A percentile compares a stretch with the other conserved stretches of the same genome.
Evolutionary conservation across 2,329 filamentous ascomycete genomes (phyloP).

Genomic region (Arachnomyces sp.): DNA sequence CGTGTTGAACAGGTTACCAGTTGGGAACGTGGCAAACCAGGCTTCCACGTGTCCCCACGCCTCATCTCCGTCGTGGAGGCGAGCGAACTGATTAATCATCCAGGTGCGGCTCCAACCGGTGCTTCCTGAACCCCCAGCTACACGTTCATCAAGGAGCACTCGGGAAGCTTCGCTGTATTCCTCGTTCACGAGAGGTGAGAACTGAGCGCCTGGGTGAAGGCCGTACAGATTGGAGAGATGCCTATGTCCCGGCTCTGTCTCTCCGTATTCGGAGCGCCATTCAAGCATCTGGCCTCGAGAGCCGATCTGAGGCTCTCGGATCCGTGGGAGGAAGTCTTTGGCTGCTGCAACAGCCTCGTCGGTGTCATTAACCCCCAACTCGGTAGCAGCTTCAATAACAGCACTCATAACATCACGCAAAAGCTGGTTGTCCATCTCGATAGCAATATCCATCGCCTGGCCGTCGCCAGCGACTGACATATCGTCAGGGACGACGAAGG

Average conservation of each 20-base stretch:
- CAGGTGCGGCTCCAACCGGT: slow-evolving; percentile 45
- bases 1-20: slow-evolving; percentile 33
- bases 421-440: slow-evolving; percentile 39
- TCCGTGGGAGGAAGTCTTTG: slow-evolving; percentile 7
- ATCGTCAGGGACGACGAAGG: slow-evolving; percentile 7
- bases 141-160: slow-evolving; percentile 12
- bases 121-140: slow-evolving; percentile 30
- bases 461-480: background rate
- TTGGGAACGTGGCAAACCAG: slow-evolving; percentile 27
- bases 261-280: slow-evolving; percentile 28
- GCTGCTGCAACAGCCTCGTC: slow-evolving; percentile 2
- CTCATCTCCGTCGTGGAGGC: slow-evolving; percentile 30
- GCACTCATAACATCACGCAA: slow-evolving; percentile 30
- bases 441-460: slow-evolving; percentile 19
- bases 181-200: slow-evolving; percentile 26
- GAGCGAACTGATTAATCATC: slow-evolving; percentile 39
- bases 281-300: slow-evolving; percentile 22
- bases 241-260: slow-evolving; percentile 41
- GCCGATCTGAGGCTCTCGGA: slow-evolving; percentile 14
- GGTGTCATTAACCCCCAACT: background rate
- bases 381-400: slow-evolving; percentile 8
- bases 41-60: slow-evolving; percentile 26
- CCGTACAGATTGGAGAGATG: slow-evolving; percentile 45
- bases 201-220: slow-evolving; percentile 36
- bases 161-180: slow-evolving; percentile 18